Evolutionary conservation across 352 stramenopile genomes (phyloP), one percentile per base, ranked within the genome.

Genomic region (Phytopythium helicoides): DNA sequence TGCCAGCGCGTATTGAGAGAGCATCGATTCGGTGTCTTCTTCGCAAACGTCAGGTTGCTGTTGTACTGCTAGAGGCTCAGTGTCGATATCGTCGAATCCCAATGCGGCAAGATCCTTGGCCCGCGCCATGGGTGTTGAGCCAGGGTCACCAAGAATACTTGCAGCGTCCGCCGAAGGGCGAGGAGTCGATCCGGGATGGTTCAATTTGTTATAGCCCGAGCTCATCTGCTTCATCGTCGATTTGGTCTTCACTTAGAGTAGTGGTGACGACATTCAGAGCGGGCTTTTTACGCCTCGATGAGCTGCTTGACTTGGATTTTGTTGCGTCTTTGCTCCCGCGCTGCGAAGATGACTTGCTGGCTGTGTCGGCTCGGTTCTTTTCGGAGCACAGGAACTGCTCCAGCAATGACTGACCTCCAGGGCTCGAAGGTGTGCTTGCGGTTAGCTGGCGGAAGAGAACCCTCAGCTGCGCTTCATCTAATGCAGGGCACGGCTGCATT

Each of bases 151-250:
- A 26, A 89, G 58, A 22, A 82, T 64, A 9, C 64, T 47, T 0
- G 54, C 53, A 3, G 55, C 41, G 40, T 58, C 49, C 7, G 50
- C 22, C 4, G 72, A 58, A 16, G 79, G 56, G 26, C 81, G 78
- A 10, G 78, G 73, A 18, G 79, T 88, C 47, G 74, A 85, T 4
- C 77, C 77, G 14, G 75, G 78, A 39, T 81, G 72, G n/a, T 82
- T 70, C 28, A 85, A 53, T 15, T 66, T 62, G 60, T 87, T 92
- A 61, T 65, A 88, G 10, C 68, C 68, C 21, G 54, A 36, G 16
- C n/a, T 62, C 55, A 8, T 49, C 36, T 38, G 58, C 42, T 6
- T 35, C 33, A 9, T 34, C 55, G 18, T 40, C 33, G n/a, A 48
- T 41, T 23, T 50, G 45, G n/a, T 37, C 49, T 33, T 58, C 61